phyloP scores from a whole-genome alignment of 441 rosid species.

The Metrosideros polymorpha region DNA sequence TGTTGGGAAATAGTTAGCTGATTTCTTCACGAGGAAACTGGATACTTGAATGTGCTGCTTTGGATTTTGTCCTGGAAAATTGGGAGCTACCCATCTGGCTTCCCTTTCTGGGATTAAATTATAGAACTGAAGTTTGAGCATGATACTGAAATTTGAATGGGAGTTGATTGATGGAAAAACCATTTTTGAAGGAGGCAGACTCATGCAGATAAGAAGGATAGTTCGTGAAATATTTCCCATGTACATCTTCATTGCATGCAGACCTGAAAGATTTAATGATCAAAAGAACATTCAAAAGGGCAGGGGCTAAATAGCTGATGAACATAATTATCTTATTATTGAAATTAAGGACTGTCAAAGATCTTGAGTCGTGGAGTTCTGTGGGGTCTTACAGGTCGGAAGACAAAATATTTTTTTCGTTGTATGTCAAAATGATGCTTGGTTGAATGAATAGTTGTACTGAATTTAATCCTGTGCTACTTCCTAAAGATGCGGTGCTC shows the following conservation, averaged over 20 bases:
- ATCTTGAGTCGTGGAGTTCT: neutral
- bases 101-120: neutral
- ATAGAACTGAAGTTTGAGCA: neutral
- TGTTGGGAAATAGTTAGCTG: neutral
- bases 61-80: neutral
- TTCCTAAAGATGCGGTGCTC: neutral
- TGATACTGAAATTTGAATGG: neutral
- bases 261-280: neutral
- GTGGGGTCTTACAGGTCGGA: neutral
- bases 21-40: neutral
- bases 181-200: neutral
- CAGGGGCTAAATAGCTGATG: neutral
- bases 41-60: neutral
- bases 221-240: neutral
- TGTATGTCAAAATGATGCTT: neutral
- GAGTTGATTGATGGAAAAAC: neutral
- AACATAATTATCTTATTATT: neutral
- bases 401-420: neutral
- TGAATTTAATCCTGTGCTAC: fast-evolving
- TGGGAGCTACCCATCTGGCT: neutral
- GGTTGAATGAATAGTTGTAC: neutral
- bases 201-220: neutral
- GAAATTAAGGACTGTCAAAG: neutral
- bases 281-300: neutral
- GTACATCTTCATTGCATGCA: neutral